Base-by-base conservation (phyloP, 345 rosid genomes). In the Gossypium arboreum region DNA sequence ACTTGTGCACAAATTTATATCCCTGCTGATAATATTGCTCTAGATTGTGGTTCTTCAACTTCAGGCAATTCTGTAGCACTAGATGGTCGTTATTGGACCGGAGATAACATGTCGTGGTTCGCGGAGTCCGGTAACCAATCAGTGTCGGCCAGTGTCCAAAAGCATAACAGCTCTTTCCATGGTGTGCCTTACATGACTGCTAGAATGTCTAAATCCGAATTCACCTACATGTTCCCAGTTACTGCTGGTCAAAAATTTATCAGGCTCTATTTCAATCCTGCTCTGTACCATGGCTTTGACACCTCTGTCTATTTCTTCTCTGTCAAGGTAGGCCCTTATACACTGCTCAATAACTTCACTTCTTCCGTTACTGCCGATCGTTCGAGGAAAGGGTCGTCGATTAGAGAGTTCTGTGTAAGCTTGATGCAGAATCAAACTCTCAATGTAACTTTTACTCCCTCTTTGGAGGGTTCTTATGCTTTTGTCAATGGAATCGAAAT, bases 401-500 rank as follows among this genome's bases (percentile, higher is more conserved):
- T 68, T 15, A 47, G 25, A 48, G 72, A 68, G 72, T 47, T 68
- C 8, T 68, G 56, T 24, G 18, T 47, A 0, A 68, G 25, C 72
- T 68, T 24, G 72, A 16, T 22, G 72, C 41, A 24, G 56, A 47
- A 68, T 2, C 56, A 68, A 68, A 68, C 56, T 24, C 56, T 68
- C 7, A 68, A 22, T 68, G 41, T 68, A 68, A 68, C 72, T 47
- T 68, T 68, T 68, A 47, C 56, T 68, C 56, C 71, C 2, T 68
- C 72, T 22, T 7, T 15, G 34, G 16, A 13, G 12, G 27, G 10
- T 3, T 47, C 56, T 22, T 68, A 47, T 68, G 72, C 72, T 45
- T 68, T 68, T 68, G 52, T 68, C 56, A 47, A 68, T 68, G 72
- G 72, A 68, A 68, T 68, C 29, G 72, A 68, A 39, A 24, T 68